Evolutionary conservation across 129 eudicot species (phyloP), one percentile per base, ranked within the genome.

Genomic region (Dittrichia graveolens): DNA sequence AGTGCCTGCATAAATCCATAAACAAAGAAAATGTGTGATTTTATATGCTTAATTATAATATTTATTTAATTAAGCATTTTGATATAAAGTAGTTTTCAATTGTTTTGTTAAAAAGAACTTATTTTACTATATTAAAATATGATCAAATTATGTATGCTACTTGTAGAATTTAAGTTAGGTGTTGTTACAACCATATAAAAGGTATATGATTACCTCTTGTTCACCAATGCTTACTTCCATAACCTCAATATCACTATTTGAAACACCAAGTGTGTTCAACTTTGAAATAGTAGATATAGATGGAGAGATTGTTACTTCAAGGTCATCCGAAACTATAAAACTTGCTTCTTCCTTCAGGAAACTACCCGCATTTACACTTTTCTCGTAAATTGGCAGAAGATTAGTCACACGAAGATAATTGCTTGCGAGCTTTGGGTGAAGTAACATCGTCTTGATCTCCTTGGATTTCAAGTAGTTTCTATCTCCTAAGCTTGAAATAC

Each of bases 241-340:
- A 56, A 75, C 80, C 71, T 80, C 77, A 48, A 83, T 56, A 72
- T 84, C 88, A 42, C 74, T 15, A 7, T 66, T 15, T 11, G 80
- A 71, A 60, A 76, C 47, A 4, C 71, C 71, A 60, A 55, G 50
- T 39, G 54, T 61, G 44, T 56, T 72, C 57, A 84, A 76, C 38
- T 58, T 54, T 13, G 75, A 62, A 74, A 84, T 76, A 3, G 39
- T 49, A 1, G 85, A 73, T 8, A 72, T 5, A 5, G 61, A 60
- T 2, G 82, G 74, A 5, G 73, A 56, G 56, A 62, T 31, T 6
- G 75, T 60, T 12, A 80, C 56, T 55, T 62, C 62, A 18, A 83
- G 34, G 47, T 83, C 80, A 47, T 80, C 84, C 5, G 76, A 71
- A 45, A 83, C 80, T 46, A 71, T 47, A 45, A 66, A 83, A 2